Conservation (phyloP, 345 rosid genomes). For the Gynandropsis gynandra region DNA sequence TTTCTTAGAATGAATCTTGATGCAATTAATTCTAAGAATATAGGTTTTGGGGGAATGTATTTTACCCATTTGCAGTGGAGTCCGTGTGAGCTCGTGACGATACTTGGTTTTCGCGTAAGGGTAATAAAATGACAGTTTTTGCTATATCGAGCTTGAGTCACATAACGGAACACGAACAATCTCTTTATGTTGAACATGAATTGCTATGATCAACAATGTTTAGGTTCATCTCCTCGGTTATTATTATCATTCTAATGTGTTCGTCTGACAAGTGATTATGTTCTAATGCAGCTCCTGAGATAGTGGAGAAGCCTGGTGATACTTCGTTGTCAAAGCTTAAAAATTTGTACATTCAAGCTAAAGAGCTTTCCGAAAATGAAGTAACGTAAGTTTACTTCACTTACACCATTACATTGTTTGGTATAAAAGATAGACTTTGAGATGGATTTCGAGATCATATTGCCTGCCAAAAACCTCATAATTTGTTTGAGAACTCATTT, state of each 20-base stretch:
- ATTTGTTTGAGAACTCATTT: neutral
- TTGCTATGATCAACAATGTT: neutral
- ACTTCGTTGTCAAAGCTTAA: constrained; percentile 54
- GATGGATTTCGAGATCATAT: neutral
- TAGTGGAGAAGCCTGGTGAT: constrained; percentile 91
- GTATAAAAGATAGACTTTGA: neutral
- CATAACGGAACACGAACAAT: neutral
- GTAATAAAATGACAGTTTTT: neutral
- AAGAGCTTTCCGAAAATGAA: constrained; percentile 86
- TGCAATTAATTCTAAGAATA: too few relatives aligned
- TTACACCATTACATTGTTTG: neutral
- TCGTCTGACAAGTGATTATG: constrained; percentile 15
- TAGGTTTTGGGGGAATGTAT: neutral
- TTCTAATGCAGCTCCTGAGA: constrained; percentile 69
- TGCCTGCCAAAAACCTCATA: neutral
- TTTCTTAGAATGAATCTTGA: too few relatives aligned
- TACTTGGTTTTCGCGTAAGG: neutral
- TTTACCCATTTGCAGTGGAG: constrained; percentile 2
- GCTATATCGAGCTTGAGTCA: neutral
- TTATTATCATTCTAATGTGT: neutral
- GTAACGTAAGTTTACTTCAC: constrained; percentile 41
- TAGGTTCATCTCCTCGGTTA: neutral
- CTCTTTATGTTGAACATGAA: neutral
- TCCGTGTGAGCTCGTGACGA: neutral
- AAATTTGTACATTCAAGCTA: constrained; percentile 54